Conservation (phyloP, 2,329 filamentous ascomycete genomes). For the Fusarium liriodendri region DNA sequence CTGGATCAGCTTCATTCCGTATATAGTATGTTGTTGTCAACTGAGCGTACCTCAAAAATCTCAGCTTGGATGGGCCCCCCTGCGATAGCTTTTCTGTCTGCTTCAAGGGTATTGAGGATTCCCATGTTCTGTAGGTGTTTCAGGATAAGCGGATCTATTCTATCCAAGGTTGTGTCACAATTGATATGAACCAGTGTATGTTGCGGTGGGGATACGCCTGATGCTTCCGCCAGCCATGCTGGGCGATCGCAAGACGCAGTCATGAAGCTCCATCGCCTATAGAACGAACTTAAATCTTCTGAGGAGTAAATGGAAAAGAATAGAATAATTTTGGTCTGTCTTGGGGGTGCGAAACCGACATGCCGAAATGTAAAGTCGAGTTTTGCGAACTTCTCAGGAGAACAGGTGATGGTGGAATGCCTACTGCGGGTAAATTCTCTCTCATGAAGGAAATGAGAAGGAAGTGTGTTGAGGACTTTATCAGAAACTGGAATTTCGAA, state of each 20-base stretch:
- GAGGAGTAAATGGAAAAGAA: not conserved
- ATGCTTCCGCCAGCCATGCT: no score
- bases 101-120: not conserved
- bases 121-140: not conserved
- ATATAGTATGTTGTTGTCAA: not conserved
- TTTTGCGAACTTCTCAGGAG: not conserved
- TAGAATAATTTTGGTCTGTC: not conserved
- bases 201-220: no score
- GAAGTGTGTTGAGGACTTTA: no score
- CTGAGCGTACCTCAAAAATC: not conserved
- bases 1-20: not conserved
- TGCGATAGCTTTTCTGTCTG: not conserved
- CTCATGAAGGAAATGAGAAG: not conserved
- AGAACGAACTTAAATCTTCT: rapidly evolving
- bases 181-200: not conserved
- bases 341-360: not conserved
- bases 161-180: not conserved
- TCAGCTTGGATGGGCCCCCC: not conserved
- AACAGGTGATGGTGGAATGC: not conserved
- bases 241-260: no score
- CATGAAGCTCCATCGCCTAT: not conserved
- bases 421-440: not conserved
- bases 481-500: not conserved
- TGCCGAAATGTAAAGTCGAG: not conserved
- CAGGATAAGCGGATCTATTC: not conserved